These are phyloP conservation scores for Boletus rex-veris DNA, from an alignment of 768 basidiomycete species.

Conservation along the genomic window DNA sequence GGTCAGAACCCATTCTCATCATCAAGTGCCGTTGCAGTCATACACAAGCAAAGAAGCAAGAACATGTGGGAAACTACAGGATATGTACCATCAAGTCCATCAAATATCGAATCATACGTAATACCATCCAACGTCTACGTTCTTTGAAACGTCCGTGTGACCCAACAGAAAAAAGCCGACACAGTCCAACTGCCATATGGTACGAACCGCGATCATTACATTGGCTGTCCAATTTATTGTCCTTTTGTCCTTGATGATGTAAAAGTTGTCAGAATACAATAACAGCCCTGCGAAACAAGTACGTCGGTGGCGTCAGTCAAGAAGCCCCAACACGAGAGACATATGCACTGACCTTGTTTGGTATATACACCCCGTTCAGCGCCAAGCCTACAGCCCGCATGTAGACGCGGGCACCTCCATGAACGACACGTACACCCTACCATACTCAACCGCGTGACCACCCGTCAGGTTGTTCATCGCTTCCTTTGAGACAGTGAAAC, in stretches of 20 bases:
- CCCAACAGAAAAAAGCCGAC: neutral
- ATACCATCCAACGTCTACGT: neutral
- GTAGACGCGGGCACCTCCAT: neutral
- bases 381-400: neutral
- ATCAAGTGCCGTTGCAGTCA: too few relatives aligned
- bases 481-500: conserved; percentile 36
- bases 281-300: neutral
- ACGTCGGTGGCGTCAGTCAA: conserved; percentile 1
- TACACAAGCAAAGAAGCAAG: neutral
- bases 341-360: conserved; percentile 1
- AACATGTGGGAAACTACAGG: neutral
- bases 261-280: neutral
- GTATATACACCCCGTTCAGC: neutral
- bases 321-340: too few relatives aligned
- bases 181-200: conserved; percentile 2
- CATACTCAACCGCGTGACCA: conserved; percentile 4
- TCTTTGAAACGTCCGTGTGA: neutral
- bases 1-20: neutral
- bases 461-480: conserved; percentile 29
- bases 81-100: neutral
- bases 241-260: neutral
- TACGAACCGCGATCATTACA: neutral
- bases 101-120: conserved; percentile 16
- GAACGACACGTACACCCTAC: conserved; percentile 20
- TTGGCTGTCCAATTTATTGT: neutral